These are phyloP conservation scores for Rhodofomes roseus DNA, from an alignment of 1,284 basidiomycete genomes.

Conservation along the genomic window DNA sequence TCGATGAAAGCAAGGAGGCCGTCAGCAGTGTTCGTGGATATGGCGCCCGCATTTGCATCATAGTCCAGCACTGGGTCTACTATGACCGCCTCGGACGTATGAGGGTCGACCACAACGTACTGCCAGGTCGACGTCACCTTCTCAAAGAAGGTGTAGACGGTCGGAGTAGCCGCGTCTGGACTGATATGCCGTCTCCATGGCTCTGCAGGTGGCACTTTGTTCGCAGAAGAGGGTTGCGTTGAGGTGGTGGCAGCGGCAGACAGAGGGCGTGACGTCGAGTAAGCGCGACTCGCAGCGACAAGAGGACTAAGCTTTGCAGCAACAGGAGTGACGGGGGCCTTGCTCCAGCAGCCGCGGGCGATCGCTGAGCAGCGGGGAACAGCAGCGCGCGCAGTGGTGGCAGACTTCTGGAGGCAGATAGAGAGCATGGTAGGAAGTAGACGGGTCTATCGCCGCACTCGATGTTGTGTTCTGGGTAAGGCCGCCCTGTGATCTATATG, in stretches of 20 bases:
- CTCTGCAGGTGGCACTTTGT: constrained; percentile 16
- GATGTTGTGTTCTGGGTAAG: too few species aligned
- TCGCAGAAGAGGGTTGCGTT: background rate
- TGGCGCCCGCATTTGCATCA: constrained; percentile 29
- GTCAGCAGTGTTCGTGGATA: constrained; percentile 34
- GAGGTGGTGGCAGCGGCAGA: background rate
- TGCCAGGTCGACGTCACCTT: constrained; percentile 33
- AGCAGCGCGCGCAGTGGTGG: background rate
- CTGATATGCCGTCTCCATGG: constrained; percentile 24
- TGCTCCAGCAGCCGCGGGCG: background rate
- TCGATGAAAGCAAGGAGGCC: constrained; percentile 31
- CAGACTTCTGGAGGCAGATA: background rate
- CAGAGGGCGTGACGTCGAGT: background rate
- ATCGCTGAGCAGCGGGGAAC: background rate
- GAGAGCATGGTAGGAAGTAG: background rate
- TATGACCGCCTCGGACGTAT: constrained; percentile 29
- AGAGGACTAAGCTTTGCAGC: background rate
- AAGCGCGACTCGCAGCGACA: background rate
- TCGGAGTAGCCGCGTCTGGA: constrained; percentile 21
- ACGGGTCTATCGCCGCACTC: background rate
- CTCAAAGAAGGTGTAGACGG: constrained; percentile 31
- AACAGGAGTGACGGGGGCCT: background rate
- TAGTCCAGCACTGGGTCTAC: constrained; percentile 39
- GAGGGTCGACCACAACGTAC: constrained; percentile 34
- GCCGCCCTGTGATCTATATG: background rate